A percentile compares a stretch with the other conserved stretches of the same genome.
phyloP scores from a whole-genome alignment of 257 asterid genomes.

The Asclepias syriaca region DNA sequence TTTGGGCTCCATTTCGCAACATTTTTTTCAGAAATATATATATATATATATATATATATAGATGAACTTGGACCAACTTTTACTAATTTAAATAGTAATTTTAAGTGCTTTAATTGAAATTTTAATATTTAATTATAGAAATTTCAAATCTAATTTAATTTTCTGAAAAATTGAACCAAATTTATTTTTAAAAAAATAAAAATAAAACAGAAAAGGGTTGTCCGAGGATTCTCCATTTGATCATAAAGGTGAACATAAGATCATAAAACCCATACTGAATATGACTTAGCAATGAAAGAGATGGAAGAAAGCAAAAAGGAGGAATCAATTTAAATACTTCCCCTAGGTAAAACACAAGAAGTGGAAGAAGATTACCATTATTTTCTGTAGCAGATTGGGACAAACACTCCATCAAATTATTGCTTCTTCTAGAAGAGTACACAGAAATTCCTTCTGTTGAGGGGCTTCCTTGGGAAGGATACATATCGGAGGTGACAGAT shows the following conservation, averaged over 20 bases:
- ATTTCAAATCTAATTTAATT: too few relatives aligned
- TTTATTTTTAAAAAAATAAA: too few relatives aligned
- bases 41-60: too few relatives aligned
- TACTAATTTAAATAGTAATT: too few relatives aligned
- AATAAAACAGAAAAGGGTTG: too few relatives aligned
- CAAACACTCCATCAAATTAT: background rate
- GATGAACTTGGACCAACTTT: too few relatives aligned
- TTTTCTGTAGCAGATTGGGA: constrained; percentile 22
- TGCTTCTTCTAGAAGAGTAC: constrained; percentile 9
- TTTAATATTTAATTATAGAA: too few relatives aligned
- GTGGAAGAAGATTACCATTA: constrained; percentile 34
- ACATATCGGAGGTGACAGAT: constrained; percentile 40
- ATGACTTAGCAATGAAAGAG: background rate
- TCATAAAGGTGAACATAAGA: background rate
- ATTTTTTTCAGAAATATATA: too few relatives aligned
- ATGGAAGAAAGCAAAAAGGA: background rate
- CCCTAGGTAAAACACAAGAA: background rate
- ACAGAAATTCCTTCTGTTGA: constrained; percentile 17
- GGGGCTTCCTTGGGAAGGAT: constrained; percentile 29
- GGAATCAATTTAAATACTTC: background rate
- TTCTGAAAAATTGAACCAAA: too few relatives aligned
- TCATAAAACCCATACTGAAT: background rate
- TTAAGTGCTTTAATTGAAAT: too few relatives aligned
- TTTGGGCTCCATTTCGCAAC: too few relatives aligned
- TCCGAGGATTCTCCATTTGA: background rate